Base-by-base conservation (phyloP, 805 yeast species). In the Tetrapisispora taiwanensis region DNA sequence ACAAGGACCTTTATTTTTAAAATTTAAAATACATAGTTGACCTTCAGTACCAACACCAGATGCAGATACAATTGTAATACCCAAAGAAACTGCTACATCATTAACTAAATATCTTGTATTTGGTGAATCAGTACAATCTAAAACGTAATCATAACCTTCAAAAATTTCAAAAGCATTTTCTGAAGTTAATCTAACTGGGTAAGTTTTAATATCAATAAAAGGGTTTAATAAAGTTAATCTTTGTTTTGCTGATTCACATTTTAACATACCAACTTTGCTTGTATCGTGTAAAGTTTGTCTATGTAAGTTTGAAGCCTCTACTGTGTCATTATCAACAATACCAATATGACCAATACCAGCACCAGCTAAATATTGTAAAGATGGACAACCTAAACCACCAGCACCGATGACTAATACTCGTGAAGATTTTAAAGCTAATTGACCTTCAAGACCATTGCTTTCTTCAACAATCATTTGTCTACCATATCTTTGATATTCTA, bases 61-160 rank as follows among this genome's bases (percentile, higher is more conserved):
- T 0, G 95, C 99, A 15, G 96, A 85, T 1, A 92, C 81, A 0
- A 92, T 73, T 0, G 96, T 80, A 46, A 77, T 78, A 0, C 78
- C 75, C 1, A 75, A 59, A 0, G 81, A 51, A 0, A 86, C 95
- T 12, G 88, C 79, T 1, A 80, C 83, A 61, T 92, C 99, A 45
- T 86, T 84, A 30, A 92, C 76, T 47, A 92, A 70, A 59, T 92
- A 92, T 50, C 98, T 68, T 0, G 94, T 79, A 36, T 78, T 75
- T 12, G 97, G 97, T 1, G 90, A 79, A 63, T 92, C 99, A 0
- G 98, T 90, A 57, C 98, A 94, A 62, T 92, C 99, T 18, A 92
- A 66, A 4, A 92, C 77, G 28, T 83, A 48, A 56, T 90, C 96
- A 62, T 84, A 88, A 4, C 65, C 52, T n/a, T 60, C 53, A 40